Conservation (phyloP, 352 stramenopile genomes). For the Phytophthora megakarya region DNA sequence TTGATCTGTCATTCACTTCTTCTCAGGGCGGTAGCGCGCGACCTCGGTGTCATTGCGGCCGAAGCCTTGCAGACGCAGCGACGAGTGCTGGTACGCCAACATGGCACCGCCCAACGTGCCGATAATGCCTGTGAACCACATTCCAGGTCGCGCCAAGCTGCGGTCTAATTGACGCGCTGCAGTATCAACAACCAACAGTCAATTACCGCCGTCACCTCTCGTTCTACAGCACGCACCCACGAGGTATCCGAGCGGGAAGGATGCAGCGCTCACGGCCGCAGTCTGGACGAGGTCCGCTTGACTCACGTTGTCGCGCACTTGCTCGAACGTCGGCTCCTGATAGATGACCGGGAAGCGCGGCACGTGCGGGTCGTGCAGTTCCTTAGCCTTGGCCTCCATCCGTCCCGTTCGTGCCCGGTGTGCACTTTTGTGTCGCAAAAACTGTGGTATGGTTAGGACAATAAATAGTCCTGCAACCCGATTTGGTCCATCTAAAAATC, state of each 20-base stretch:
- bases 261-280: constrained; percentile 44
- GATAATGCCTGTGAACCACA: constrained; percentile 79
- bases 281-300: constrained; percentile 52
- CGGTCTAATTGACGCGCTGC: constrained; percentile 65
- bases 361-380: constrained; percentile 61
- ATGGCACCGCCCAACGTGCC: constrained; percentile 60
- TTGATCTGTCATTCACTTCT: constrained; percentile 8
- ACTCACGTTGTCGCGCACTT: constrained; percentile 65
- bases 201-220: neutral
- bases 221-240: constrained; percentile 47
- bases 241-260: constrained; percentile 76
- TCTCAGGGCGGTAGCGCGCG: constrained; percentile 41
- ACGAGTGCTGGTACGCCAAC: constrained; percentile 82
- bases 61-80: constrained; percentile 77
- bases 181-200: constrained; percentile 6
- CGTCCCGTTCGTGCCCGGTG: constrained; percentile 1
- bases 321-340: constrained; percentile 57
- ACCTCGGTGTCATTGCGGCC: constrained; percentile 77
- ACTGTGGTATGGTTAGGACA: too few species aligned
- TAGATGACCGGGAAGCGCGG: constrained; percentile 76
- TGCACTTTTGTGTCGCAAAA: too few species aligned
- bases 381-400: constrained; percentile 1
- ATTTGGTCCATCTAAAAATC: too few species aligned
- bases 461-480: too few species aligned
- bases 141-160: constrained; percentile 62